Conservation (phyloP, 768 basidiomycete genomes). For the Tubosaeta sp. region DNA sequence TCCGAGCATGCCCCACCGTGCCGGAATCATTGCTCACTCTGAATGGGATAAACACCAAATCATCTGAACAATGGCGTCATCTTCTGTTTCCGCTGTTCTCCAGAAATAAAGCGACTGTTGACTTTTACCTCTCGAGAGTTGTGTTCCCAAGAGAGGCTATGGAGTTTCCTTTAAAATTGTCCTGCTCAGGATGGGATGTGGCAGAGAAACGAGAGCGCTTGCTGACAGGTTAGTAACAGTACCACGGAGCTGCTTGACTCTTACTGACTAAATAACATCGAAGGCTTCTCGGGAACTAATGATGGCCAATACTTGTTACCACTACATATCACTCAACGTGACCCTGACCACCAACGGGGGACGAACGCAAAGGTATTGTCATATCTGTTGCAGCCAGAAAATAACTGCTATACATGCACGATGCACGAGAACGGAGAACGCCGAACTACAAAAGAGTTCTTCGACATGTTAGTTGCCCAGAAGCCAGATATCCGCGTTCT, state of each 20-base stretch:
- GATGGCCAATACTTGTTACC: too few species aligned
- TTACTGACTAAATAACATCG: not conserved
- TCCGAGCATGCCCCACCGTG: constrained; percentile 8
- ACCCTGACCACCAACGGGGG: too few species aligned
- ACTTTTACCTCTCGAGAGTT: constrained; percentile 21
- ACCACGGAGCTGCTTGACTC: not conserved
- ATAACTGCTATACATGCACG: constrained; percentile 8
- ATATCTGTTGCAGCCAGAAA: constrained; percentile 24
- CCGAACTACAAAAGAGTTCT: constrained; percentile 1
- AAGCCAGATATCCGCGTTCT: constrained; percentile 38
- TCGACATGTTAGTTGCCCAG: constrained; percentile 30
- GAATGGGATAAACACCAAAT: constrained; percentile 3
- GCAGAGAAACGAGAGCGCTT: constrained; percentile 17
- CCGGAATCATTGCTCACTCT: constrained; percentile 3
- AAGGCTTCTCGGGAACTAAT: constrained; percentile 33
- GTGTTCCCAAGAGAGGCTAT: constrained; percentile 34
- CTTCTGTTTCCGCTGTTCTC: not conserved
- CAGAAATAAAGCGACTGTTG: not conserved
- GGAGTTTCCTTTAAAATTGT: constrained; percentile 29
- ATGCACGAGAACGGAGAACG: not conserved
- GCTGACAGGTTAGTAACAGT: constrained; percentile 1
- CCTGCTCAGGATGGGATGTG: constrained; percentile 34
- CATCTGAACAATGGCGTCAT: constrained; percentile 6
- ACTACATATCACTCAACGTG: too few species aligned
- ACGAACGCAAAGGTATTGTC: constrained; percentile 16